phyloP scores from a whole-genome alignment of 176 grass and related monocot genomes.

The Tuctoria greenei region DNA sequence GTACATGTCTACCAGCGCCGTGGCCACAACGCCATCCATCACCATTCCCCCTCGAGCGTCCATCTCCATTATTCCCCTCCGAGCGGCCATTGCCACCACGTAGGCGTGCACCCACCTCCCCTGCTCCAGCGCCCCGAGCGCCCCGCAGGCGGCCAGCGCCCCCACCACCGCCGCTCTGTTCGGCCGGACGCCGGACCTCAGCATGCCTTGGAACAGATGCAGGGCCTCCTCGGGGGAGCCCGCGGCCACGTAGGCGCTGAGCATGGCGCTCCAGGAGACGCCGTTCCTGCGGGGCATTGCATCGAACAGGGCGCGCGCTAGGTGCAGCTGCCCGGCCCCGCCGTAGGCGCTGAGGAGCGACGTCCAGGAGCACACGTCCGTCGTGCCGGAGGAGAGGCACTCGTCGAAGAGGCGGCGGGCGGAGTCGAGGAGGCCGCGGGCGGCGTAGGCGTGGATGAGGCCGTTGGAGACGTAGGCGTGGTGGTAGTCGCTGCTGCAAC shows the following conservation, averaged over 20 bases:
- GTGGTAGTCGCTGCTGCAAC: slow-evolving; percentile 38
- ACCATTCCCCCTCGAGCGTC: too few species aligned
- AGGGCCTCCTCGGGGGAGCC: slow-evolving; percentile 45
- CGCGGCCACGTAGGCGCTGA: slow-evolving; percentile 45
- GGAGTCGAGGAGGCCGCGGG: slow-evolving; percentile 23
- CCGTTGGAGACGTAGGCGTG: slow-evolving; percentile 63
- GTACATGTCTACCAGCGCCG: slow-evolving; percentile 77
- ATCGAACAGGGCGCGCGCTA: slow-evolving; percentile 48
- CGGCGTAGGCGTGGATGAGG: slow-evolving; percentile 61
- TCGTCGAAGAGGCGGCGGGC: slow-evolving; percentile 43
- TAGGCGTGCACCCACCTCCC: slow-evolving; percentile 65
- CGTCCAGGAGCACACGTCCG: slow-evolving; percentile 59
- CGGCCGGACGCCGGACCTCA: slow-evolving; percentile 13
- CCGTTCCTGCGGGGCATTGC: slow-evolving; percentile 52
- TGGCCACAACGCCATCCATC: slow-evolving; percentile 38
- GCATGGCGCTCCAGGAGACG: slow-evolving; percentile 60
- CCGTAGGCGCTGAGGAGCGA: slow-evolving; percentile 40
- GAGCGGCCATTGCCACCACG: not conserved
- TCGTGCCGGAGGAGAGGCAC: not conserved
- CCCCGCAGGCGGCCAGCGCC: slow-evolving; percentile 41
- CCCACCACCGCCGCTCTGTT: slow-evolving; percentile 52
- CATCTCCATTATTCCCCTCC: too few species aligned
- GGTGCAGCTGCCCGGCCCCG: not conserved
- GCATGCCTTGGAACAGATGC: slow-evolving; percentile 44
- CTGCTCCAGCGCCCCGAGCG: slow-evolving; percentile 64